Evolutionary conservation across 768 basidiomycete genomes (phyloP), one percentile per base, ranked within the genome.

Genomic region (Leccinum arenicola): DNA sequence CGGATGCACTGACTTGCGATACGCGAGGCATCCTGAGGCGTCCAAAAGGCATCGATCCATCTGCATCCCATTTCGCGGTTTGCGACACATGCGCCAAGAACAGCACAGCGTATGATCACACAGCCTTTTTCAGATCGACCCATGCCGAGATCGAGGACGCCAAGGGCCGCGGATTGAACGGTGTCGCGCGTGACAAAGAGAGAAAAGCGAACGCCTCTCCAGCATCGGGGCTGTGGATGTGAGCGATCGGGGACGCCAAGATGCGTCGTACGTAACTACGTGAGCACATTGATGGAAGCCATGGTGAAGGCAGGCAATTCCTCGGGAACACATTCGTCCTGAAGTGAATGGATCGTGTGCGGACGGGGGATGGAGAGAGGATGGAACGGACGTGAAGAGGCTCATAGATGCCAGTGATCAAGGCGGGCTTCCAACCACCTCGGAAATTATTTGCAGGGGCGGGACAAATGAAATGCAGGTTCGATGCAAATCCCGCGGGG

Each of bases 401-500:
- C 73, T 95, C 93, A 64, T 87, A 96, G 47, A 95, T 84, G 27
- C 27, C 27, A 27, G 27, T 27, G 2, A 83, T 80, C 17, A 40
- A 40, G 49, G 76, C 75, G 5, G 93, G 89, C 8, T 74, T 66
- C 91, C 93, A 93, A 10, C 68, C 12, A 89, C 79, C 70, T 95
- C 87, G 36, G 81, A 78, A 61, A 91, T 76, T 58, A 95, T 88
- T 5, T 76, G 75, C 14, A 76, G 70, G 4, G 91, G 47, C 94
- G 82, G 2, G 76, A 68, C 93, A 95, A 21, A 94, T 86, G 65
- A 93, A 93, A 72, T 97, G 94, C 47, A 96, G 5, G 86, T 87
- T 8, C 70, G 76, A 3, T 68, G 67, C 50, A 94, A 75, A 72
- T 96, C 91, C 55, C 74, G 75, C 21, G 93, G 93, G 12, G 82